phyloP scores from a whole-genome alignment of 108 stramenopile species.

The Pseudonitzschia multiseries region DNA sequence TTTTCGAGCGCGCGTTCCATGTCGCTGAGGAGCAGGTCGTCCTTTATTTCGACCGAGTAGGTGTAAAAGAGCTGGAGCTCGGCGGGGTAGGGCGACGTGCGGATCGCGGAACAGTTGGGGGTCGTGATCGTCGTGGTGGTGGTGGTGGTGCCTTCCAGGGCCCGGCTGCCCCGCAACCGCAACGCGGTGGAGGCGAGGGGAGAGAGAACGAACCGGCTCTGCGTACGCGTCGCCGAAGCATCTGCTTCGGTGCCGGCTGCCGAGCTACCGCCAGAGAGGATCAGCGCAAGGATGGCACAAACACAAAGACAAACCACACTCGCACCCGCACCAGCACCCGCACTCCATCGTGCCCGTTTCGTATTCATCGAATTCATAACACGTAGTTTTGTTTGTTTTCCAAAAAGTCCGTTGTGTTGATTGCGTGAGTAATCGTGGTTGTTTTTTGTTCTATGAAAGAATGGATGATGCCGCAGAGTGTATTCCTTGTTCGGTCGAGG shows the following conservation, averaged over 20 bases:
- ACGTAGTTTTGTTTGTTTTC: neutral
- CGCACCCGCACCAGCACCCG: too few relatives aligned
- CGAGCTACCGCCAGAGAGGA: neutral
- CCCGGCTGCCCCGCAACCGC: conserved; percentile 2
- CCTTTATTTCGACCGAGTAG: conserved; percentile 23
- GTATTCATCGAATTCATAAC: neutral
- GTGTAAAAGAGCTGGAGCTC: conserved; percentile 35
- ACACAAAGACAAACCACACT: too few relatives aligned
- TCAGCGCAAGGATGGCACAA: neutral
- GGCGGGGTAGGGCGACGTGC: conserved; percentile 14
- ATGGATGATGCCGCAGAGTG: neutral
- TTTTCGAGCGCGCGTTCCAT: conserved; percentile 24
- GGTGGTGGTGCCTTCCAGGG: neutral
- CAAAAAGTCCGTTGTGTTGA: neutral
- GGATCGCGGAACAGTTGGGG: conserved; percentile 23
- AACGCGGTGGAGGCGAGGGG: too few relatives aligned
- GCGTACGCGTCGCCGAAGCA: neutral
- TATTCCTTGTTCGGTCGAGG: too few relatives aligned
- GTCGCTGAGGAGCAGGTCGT: conserved; percentile 7
- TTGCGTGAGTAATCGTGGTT: neutral
- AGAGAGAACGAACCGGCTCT: too few relatives aligned
- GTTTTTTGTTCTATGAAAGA: neutral
- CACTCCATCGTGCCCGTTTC: neutral
- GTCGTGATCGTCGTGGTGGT: too few relatives aligned
- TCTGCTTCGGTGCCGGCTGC: neutral